phyloP scores from a whole-genome alignment of 1,284 basidiomycete species.

The Sparassis latifolia region DNA sequence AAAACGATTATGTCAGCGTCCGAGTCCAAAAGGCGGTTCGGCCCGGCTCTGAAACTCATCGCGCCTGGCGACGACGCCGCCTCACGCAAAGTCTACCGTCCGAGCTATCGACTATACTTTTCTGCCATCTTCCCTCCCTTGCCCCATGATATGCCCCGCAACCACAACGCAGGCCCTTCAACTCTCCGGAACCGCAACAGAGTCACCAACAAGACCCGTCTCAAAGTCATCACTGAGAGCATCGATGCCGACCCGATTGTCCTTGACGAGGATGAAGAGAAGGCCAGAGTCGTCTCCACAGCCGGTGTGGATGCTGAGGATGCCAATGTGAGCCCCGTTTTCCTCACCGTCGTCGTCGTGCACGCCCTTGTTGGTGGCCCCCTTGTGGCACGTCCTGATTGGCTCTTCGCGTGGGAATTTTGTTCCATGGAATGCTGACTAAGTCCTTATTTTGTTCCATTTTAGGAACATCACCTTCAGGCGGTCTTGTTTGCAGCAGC shows the following conservation, averaged over 20 bases:
- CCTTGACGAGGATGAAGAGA: slow-evolving; percentile 78
- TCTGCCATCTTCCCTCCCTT: slow-evolving; percentile 12
- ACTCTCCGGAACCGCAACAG: slow-evolving; percentile 79
- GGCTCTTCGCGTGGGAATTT: slow-evolving; percentile 37
- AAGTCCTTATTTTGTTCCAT: slow-evolving; percentile 26
- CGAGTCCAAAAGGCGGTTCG: no score
- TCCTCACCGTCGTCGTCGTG: slow-evolving; percentile 27
- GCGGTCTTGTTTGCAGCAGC: slow-evolving; percentile 74
- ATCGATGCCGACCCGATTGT: slow-evolving; percentile 80
- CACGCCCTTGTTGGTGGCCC: slow-evolving; percentile 37
- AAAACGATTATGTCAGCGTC: no score
- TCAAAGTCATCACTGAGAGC: slow-evolving; percentile 74
- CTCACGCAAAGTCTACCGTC: slow-evolving; percentile 16
- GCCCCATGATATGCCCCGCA: slow-evolving; percentile 78
- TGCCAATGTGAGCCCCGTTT: slow-evolving; percentile 66
- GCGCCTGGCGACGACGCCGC: slow-evolving; percentile 21
- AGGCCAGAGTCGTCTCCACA: slow-evolving; percentile 55
- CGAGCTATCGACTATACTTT: slow-evolving; percentile 12
- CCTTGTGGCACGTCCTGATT: slow-evolving; percentile 43
- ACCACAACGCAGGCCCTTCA: slow-evolving; percentile 63
- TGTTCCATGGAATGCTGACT: slow-evolving; percentile 62
- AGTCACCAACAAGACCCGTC: slow-evolving; percentile 87
- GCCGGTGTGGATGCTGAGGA: slow-evolving; percentile 83
- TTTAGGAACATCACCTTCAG: slow-evolving; percentile 90
- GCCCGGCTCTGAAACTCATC: slow-evolving; percentile 2